phyloP scores from a whole-genome alignment of 2,329 filamentous ascomycete genomes.

The Thelonectria discophora region DNA sequence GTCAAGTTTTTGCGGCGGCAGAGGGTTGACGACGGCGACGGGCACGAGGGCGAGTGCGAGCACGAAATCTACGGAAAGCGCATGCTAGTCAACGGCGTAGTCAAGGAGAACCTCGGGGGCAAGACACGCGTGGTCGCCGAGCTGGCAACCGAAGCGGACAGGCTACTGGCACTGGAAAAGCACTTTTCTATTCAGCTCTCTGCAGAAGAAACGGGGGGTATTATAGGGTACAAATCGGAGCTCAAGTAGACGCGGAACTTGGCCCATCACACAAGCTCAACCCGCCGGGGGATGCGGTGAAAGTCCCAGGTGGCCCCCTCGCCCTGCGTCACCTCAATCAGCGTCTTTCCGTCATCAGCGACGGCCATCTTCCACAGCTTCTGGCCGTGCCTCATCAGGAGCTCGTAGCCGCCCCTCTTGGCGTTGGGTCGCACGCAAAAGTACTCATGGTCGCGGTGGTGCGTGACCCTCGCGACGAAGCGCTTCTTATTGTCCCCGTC shows the following conservation, averaged over 20 bases:
- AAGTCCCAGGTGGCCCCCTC: slow-evolving; percentile 47
- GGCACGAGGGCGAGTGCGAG: slow-evolving; percentile 24
- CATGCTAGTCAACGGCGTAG: slow-evolving; percentile 36
- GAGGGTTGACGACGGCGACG: slow-evolving; percentile 51
- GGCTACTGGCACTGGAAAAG: slow-evolving; percentile 56
- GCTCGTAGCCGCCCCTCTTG: slow-evolving; percentile 44
- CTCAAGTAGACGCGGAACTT: background rate
- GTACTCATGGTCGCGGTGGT: slow-evolving; percentile 43
- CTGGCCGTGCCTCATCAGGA: slow-evolving; percentile 42
- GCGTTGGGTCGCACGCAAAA: slow-evolving; percentile 44
- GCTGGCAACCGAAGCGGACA: slow-evolving; percentile 57
- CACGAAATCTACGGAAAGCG: slow-evolving; percentile 37
- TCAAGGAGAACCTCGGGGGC: slow-evolving; percentile 38
- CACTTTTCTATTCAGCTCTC: slow-evolving; percentile 59
- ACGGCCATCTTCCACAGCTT: slow-evolving; percentile 44
- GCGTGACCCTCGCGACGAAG: slow-evolving; percentile 36
- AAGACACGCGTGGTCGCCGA: slow-evolving; percentile 27
- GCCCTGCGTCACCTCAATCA: slow-evolving; percentile 38
- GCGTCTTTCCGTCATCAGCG: slow-evolving; percentile 28
- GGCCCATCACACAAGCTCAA: background rate
- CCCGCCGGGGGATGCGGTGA: slow-evolving; percentile 23
- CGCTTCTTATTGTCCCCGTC: slow-evolving; percentile 27
- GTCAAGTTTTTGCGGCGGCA: slow-evolving; percentile 60
- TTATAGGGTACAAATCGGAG: slow-evolving; percentile 25
- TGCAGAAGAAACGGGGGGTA: slow-evolving; percentile 34